Base-by-base conservation (phyloP, 2,329 filamentous ascomycete genomes). In the Aspergillus sp. region DNA sequence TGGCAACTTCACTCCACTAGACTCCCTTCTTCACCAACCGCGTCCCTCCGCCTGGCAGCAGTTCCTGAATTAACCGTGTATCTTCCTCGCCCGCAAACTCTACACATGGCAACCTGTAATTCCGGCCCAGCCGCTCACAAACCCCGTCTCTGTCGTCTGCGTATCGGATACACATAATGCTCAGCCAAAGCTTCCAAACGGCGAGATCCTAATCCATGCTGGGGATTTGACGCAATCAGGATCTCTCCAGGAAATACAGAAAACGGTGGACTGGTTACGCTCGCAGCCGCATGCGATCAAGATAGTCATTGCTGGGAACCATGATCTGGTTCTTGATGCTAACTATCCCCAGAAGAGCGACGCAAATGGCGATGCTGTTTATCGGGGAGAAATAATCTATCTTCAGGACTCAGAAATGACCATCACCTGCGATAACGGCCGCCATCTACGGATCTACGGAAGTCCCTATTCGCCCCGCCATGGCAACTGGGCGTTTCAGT, bases 251-350 rank as follows among this genome's bases (percentile, higher is more conserved):
- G 84, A 88, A 51, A 80, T 95, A 38, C 86, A 94, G 67, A 71
- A 68, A 12, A 84, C 90, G 60, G 72, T 95, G 41, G 78, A 89
- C 68, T 95, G 88, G 88, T 73, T 95, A 17, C 75, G 74, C 30
- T 69, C 72, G 1, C 77, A 86, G 15, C 84, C 86, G 0, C 88
- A 94, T 61, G 68, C 70, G 37, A 77, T 89, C 64, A 94, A 95
- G 66, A 74, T 95, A 12, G 77, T 90, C 13, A 81, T 95, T 27
- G 81, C 82, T 12, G 90, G 90, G 0, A 95, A 95, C 62, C 90
- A 95, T 62, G 90, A 95, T 59, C 81, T 81, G 52, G 88, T 80
- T 70, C 84, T 94, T 49, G 89, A 93, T 65, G 67, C 72, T 6
- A 70, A 74, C 19, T 80, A 86, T 59, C 70, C 20, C 5, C 17